These are phyloP conservation scores for Polysphondylium violaceum DNA, from an alignment of 78 protist genomes.

Conservation along the genomic window DNA sequence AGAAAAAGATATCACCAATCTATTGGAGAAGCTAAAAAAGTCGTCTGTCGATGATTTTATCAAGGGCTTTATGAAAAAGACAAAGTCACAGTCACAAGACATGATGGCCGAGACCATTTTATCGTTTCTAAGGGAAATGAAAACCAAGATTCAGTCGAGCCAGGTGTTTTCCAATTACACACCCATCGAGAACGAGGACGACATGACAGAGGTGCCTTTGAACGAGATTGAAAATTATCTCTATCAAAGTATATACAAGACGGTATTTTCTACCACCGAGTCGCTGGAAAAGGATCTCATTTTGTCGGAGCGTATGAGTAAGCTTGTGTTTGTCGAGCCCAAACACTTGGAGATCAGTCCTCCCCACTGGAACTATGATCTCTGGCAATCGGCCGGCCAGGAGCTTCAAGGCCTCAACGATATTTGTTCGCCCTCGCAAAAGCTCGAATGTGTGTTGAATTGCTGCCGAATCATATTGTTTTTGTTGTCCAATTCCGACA, in stretches of 20 bases:
- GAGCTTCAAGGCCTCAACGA: conserved; percentile 53
- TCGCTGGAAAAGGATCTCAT: conserved; percentile 36
- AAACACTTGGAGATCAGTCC: conserved; percentile 60
- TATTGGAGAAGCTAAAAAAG: conserved; percentile 64
- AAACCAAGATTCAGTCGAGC: conserved; percentile 39
- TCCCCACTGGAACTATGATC: conserved; percentile 58
- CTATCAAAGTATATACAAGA: conserved; percentile 43
- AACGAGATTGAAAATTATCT: conserved; percentile 67
- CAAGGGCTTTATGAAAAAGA: conserved; percentile 44
- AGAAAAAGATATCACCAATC: conserved; percentile 30
- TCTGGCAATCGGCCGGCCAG: conserved; percentile 56
- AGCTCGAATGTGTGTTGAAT: conserved; percentile 68
- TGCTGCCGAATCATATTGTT: conserved; percentile 49
- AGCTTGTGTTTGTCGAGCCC: conserved; percentile 53
- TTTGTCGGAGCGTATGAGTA: conserved; percentile 43
- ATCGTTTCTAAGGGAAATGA: conserved; percentile 74
- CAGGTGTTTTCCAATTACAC: conserved; percentile 32
- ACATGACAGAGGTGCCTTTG: conserved; percentile 22
- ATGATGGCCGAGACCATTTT: conserved; percentile 45
- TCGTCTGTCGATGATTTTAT: conserved; percentile 40
- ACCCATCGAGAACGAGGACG: conserved; percentile 19
- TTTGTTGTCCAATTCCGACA: conserved; percentile 46
- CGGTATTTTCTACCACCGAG: conserved; percentile 41
- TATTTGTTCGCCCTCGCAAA: conserved; percentile 68
- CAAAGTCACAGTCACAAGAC: conserved; percentile 43